Evolutionary conservation across 768 basidiomycete species (phyloP).

Genomic region (Lactarius vividus): DNA sequence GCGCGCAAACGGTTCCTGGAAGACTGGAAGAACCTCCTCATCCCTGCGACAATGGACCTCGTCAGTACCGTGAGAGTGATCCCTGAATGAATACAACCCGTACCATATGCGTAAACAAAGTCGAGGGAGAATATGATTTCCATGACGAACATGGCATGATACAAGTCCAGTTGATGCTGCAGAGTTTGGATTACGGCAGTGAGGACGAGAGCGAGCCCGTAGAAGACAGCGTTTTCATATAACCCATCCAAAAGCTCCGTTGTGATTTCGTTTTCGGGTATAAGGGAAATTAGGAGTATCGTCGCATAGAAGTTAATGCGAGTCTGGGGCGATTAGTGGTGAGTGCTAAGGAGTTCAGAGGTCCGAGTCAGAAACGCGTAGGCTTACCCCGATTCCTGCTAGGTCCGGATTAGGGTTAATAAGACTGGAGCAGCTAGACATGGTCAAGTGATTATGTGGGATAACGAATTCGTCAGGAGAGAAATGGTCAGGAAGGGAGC

Average conservation of each 20-base stretch:
- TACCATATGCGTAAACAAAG: slow-evolving; percentile 12
- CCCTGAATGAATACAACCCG: not conserved
- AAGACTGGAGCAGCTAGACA: slow-evolving; percentile 10
- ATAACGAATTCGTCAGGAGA: not conserved
- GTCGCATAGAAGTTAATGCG: slow-evolving; percentile 20
- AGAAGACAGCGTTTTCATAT: slow-evolving; percentile 11
- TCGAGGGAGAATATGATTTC: slow-evolving; percentile 10
- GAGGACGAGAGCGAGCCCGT: slow-evolving; percentile 14
- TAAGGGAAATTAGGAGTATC: slow-evolving; percentile 1
- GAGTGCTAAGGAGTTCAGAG: not conserved
- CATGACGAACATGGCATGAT: slow-evolving; percentile 22
- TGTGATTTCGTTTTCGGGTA: not conserved
- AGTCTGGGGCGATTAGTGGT: not conserved
- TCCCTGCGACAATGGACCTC: not conserved
- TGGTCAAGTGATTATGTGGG: not conserved
- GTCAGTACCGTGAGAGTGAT: not conserved
- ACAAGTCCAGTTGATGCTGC: slow-evolving; percentile 10
- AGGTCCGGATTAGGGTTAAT: slow-evolving; percentile 10
- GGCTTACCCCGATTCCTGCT: slow-evolving; percentile 19
- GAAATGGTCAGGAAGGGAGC: not conserved
- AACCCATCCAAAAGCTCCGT: slow-evolving; percentile 8
- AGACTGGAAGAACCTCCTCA: not conserved
- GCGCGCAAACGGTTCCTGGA: not conserved
- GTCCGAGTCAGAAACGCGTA: not conserved
- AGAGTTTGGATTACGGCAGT: slow-evolving; percentile 13